Evolutionary conservation across 345 rosid genomes (phyloP).

Genomic region (Populus simonii): DNA sequence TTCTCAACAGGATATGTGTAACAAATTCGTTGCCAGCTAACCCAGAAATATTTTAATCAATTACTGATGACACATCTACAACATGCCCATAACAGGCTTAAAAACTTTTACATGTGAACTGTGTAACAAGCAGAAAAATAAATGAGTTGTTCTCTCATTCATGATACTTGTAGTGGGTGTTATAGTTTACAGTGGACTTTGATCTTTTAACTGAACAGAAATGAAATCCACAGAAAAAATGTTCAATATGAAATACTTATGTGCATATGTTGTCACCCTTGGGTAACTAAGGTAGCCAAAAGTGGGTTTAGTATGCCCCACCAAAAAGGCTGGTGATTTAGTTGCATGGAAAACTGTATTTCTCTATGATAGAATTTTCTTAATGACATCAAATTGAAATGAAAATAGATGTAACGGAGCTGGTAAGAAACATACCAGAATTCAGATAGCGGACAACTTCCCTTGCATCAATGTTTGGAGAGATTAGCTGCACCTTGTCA

Average conservation of each 20-base stretch:
- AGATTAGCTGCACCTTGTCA: constrained; percentile 58
- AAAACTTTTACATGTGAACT: background rate
- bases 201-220: no score
- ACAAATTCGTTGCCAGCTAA: background rate
- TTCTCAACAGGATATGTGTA: background rate
- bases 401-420: background rate
- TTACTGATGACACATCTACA: background rate
- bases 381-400: background rate
- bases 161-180: background rate
- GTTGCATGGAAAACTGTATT: no score
- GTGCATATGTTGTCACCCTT: no score
- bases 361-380: background rate
- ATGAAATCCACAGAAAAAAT: no score
- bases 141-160: background rate
- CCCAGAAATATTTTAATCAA: background rate
- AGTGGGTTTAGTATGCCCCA: no score
- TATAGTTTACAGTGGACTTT: no score
- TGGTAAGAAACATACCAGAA: constrained; percentile 53
- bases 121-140: background rate
- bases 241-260: no score
- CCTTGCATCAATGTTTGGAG: constrained; percentile 63
- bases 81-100: background rate
- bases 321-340: no score
- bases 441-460: constrained; percentile 58
- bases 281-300: no score